Evolutionary conservation across 208 protist species (phyloP), one percentile per base, ranked within the genome.

Genomic region (Trypanosoma mega): DNA sequence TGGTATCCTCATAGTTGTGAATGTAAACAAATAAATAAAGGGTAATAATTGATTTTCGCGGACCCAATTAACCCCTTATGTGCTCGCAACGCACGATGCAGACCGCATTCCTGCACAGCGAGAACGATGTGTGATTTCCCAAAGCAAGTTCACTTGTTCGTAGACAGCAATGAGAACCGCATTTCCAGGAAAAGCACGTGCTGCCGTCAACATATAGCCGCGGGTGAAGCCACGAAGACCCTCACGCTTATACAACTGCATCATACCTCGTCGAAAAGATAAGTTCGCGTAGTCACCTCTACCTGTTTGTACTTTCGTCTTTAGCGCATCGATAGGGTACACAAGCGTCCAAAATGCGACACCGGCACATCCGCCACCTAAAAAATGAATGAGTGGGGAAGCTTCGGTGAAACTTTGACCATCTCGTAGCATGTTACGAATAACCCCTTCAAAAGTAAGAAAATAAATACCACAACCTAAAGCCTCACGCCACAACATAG

Each of bases 121-220:
- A 49, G 57, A 52, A 5, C 20, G 29, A 36, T 56, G 37, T 21
- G 36, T 29, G 3, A 44, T 47, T 45, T 88, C 76, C 80, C 82
- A 92, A 9, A 90, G 26, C 18, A 68, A 63, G 27, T 76, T 90
- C 14, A 94, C 80, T 47, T 93, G 79, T 55, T 97, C 89, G 48
- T 97, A 97, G 2, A 87, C 86, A 7, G 85, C 87, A 51, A 97
- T 92, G 5, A 97, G 70, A 18, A 94, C 82, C 0, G 92, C 92
- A 63, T 97, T 95, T 9, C 87, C 89, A 1, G 92, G 92, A 79
- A 97, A 92, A 8, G 92, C 92, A 34, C 92, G 92, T n/a, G 85
- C 39, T 1, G 85, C 86, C 6, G 92, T 96, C 20, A 96, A 78
- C 18, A 78, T 72, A 53, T 94, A 96, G 23, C 92, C 92, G 5